A percentile compares a stretch with the other conserved stretches of the same genome.
Conservation (phyloP, 2,329 filamentous ascomycete species). For the Dactylonectria estremocensis region DNA sequence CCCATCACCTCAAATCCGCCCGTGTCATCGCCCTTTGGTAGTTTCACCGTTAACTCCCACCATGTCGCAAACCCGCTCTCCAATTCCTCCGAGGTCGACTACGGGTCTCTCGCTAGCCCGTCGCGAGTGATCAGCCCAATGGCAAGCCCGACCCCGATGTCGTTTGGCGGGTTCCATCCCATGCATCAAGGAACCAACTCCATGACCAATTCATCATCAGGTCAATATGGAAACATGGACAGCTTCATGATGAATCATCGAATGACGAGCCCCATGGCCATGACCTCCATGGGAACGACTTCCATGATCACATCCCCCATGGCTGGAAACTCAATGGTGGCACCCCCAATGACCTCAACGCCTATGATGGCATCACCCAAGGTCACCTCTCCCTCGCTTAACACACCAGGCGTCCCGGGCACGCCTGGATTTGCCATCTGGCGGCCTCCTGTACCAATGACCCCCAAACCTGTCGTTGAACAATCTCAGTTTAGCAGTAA, state of each 20-base stretch:
- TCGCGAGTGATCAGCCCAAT: slow-evolving; percentile 53
- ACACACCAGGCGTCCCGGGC: slow-evolving; percentile 46
- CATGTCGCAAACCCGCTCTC: slow-evolving; percentile 52
- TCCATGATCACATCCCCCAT: slow-evolving; percentile 42
- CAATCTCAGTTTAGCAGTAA: slow-evolving; percentile 42
- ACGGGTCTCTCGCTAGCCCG: slow-evolving; percentile 49
- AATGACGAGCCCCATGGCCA: slow-evolving; percentile 47
- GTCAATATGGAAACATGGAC: slow-evolving; percentile 53
- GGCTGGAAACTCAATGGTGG: slow-evolving; percentile 41
- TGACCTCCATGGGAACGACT: slow-evolving; percentile 28
- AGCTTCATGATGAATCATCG: slow-evolving; percentile 52
- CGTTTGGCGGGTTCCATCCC: slow-evolving; percentile 52
- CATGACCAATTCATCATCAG: slow-evolving; percentile 44
- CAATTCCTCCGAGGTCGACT: slow-evolving; percentile 52
- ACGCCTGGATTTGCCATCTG: slow-evolving; percentile 58
- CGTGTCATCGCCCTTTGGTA: slow-evolving; percentile 52
- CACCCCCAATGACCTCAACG: slow-evolving; percentile 41
- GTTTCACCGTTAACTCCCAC: slow-evolving; percentile 49
- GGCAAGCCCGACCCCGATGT: slow-evolving; percentile 48
- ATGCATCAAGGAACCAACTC: slow-evolving; percentile 49
- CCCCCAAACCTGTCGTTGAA: slow-evolving; percentile 42
- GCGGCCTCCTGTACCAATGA: slow-evolving; percentile 53
- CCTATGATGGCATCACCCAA: slow-evolving; percentile 45
- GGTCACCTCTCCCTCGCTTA: slow-evolving; percentile 34
- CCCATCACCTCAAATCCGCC: slow-evolving; percentile 46